phyloP scores from a whole-genome alignment of 139 green algal species.

The Limnomonas spitsbergensis region DNA sequence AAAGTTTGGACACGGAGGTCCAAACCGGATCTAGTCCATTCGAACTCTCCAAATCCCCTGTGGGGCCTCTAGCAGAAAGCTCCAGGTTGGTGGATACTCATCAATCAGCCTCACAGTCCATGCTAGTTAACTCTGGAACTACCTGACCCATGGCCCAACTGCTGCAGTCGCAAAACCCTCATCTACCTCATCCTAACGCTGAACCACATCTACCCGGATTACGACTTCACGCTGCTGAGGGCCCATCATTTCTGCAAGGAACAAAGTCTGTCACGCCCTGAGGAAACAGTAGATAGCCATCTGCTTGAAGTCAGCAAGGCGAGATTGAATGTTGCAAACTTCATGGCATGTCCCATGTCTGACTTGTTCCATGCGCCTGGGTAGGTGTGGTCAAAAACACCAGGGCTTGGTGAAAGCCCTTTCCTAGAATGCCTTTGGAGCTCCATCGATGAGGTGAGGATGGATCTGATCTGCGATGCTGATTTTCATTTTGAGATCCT shows the following conservation, averaged over 20 bases:
- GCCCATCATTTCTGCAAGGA: conserved; percentile 95
- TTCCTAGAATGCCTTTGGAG: conserved; percentile 88
- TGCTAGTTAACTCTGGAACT: not conserved
- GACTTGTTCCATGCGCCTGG: not conserved
- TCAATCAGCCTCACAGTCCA: not conserved
- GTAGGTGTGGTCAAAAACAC: conserved; percentile 84
- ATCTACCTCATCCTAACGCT: conserved; percentile 98
- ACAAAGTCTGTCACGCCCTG: conserved; percentile 51
- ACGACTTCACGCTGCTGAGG: conserved; percentile 88
- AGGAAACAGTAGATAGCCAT: conserved; percentile 83
- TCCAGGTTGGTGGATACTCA: conserved; percentile 53
- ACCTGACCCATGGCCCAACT: not conserved
- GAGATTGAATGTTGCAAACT: too few relatives aligned
- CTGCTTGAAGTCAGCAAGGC: conserved; percentile 85
- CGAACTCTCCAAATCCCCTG: conserved; percentile 79
- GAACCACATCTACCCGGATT: conserved; percentile 97
- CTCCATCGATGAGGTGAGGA: conserved; percentile 82
- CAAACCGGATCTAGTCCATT: conserved; percentile 59
- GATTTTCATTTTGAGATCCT: too few relatives aligned
- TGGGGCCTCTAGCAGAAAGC: conserved; percentile 77
- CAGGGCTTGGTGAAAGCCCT: conserved; percentile 65
- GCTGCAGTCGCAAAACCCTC: conserved; percentile 88
- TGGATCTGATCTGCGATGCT: not conserved
- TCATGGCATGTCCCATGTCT: not conserved
- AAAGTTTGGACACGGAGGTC: conserved; percentile 88